A percentile compares a stretch with the other conserved stretches of the same genome.
Conservation (phyloP, 129 eudicot genomes). For the Escallonia rubra region DNA sequence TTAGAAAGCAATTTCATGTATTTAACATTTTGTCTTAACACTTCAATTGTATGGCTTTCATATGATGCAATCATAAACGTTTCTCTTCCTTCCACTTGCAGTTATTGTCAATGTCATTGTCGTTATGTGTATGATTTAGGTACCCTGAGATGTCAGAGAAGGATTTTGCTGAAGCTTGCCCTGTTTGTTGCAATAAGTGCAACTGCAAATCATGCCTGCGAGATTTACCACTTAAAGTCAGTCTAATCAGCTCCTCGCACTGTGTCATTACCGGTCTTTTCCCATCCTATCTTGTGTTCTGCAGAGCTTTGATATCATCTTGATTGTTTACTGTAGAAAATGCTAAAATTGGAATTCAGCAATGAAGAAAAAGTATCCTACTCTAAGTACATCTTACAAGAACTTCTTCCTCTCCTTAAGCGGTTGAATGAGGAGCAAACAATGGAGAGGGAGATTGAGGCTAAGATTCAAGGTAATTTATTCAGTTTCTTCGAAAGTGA, state of each 20-base stretch:
- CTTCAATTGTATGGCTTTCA: no score
- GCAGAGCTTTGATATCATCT: background rate
- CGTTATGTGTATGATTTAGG: slow-evolving; percentile 12
- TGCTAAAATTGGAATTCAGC: background rate
- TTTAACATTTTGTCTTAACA: no score
- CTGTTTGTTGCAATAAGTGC: slow-evolving; percentile 43
- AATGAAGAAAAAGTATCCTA: background rate
- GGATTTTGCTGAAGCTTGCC: slow-evolving; percentile 39
- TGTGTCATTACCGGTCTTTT: background rate
- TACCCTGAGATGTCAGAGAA: slow-evolving; percentile 36
- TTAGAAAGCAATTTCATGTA: no score
- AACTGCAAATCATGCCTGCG: slow-evolving; percentile 59
- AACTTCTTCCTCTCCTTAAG: slow-evolving; percentile 15
- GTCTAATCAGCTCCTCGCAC: background rate
- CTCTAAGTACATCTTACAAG: slow-evolving; percentile 7
- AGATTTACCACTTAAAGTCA: background rate
- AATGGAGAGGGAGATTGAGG: slow-evolving; percentile 28
- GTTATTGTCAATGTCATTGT: no score
- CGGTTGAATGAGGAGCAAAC: slow-evolving; percentile 20
- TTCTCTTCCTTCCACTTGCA: no score
- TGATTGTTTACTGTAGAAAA: background rate
- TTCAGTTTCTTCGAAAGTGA: background rate
- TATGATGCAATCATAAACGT: no score
- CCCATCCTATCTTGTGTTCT: no score
- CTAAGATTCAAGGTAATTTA: slow-evolving; percentile 18